phyloP scores from a whole-genome alignment of 2,329 filamentous ascomycete species.

The Penicillium sp. region DNA sequence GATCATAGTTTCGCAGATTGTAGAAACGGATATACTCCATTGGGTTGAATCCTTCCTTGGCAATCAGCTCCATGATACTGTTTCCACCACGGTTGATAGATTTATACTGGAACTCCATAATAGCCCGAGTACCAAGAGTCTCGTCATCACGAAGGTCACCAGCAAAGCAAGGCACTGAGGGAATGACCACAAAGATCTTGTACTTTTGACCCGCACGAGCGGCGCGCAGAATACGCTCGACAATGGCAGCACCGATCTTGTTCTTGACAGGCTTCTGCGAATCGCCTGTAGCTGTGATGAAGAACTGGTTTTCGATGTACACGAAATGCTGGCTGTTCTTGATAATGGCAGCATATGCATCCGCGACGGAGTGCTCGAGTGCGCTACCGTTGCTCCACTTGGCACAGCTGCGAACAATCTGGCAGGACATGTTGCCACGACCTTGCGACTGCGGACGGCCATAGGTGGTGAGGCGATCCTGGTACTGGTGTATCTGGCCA shows the following conservation, averaged over 20 bases:
- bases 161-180: conserved; percentile 90
- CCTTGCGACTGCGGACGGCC: conserved; percentile 33
- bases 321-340: conserved; percentile 87
- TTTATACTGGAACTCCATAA: conserved; percentile 99
- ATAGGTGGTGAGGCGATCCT: conserved; percentile 43
- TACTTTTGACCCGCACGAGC: conserved; percentile 85
- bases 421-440: conserved; percentile 46
- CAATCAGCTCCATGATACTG: conserved; percentile 84
- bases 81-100: conserved; percentile 91
- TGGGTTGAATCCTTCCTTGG: conserved; percentile 77
- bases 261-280: conserved; percentile 87
- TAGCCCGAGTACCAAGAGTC: conserved; percentile 84
- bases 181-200: conserved; percentile 86
- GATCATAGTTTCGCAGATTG: conserved; percentile 92
- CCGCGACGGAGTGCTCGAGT: conserved; percentile 79
- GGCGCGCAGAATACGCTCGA: conserved; percentile 84
- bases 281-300: conserved; percentile 91
- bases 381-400: conserved; percentile 97
- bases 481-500: conserved; percentile 53
- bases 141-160: conserved; percentile 85
- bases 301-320: conserved; percentile 99
- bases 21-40: conserved; percentile 88
- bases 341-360: conserved; percentile 85
- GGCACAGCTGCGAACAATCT: conserved; percentile 75
- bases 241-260: conserved; percentile 87